These are phyloP conservation scores for Pseudopyricularia javanii DNA, from an alignment of 2,329 filamentous ascomycete species.

Conservation along the genomic window DNA sequence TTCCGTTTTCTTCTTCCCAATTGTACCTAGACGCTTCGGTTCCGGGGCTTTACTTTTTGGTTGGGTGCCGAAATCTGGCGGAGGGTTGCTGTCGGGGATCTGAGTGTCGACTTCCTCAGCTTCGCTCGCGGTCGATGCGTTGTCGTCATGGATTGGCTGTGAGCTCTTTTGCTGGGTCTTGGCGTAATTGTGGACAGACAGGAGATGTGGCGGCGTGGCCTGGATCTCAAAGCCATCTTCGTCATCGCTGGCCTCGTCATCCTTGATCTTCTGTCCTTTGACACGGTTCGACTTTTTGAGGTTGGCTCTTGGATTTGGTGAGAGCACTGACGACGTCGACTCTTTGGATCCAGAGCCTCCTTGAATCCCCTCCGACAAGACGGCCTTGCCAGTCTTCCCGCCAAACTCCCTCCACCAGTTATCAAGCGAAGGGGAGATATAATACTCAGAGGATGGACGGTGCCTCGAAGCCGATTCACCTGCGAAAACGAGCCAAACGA, in stretches of 20 bases:
- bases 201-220: slow-evolving; percentile 28
- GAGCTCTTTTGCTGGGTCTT: neutral
- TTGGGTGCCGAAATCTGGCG: slow-evolving; percentile 8
- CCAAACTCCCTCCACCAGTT: slow-evolving; percentile 36
- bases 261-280: slow-evolving; percentile 6
- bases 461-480: slow-evolving; percentile 16
- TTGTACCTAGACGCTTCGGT: slow-evolving; percentile 18
- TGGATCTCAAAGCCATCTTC: slow-evolving; percentile 42
- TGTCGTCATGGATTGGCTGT: slow-evolving; percentile 5
- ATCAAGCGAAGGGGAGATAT: slow-evolving; percentile 23
- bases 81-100: slow-evolving; percentile 9
- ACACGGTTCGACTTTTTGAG: too few relatives aligned
- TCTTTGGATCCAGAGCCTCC: slow-evolving; percentile 7
- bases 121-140: slow-evolving; percentile 5
- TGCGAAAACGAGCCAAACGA: slow-evolving; percentile 31
- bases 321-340: slow-evolving; percentile 3
- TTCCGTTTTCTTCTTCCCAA: slow-evolving; percentile 20
- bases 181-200: slow-evolving; percentile 12
- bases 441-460: slow-evolving; percentile 15
- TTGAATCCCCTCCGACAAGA: slow-evolving; percentile 5
- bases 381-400: slow-evolving; percentile 1
- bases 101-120: neutral
- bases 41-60: slow-evolving; percentile 6
- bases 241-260: slow-evolving; percentile 31
- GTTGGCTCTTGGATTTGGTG: neutral